phyloP scores from a whole-genome alignment of 2,329 filamentous ascomycete species.

The Tolypocladium tundrense region DNA sequence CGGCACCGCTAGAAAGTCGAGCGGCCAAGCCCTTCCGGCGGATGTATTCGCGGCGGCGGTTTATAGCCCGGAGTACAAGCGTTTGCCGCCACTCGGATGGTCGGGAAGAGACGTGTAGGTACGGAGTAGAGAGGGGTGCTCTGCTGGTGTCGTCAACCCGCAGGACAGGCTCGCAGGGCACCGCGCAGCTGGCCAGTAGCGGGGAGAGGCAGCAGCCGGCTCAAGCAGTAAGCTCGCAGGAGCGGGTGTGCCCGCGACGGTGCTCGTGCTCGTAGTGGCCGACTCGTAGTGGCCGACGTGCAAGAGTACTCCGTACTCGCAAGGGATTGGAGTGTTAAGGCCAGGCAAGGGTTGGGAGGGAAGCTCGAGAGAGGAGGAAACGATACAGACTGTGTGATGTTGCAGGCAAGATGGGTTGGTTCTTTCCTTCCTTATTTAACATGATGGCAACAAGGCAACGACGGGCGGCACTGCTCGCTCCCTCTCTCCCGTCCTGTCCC shows the following conservation, averaged over 20 bases:
- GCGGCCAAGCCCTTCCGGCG: background rate
- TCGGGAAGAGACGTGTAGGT: slow-evolving; percentile 6
- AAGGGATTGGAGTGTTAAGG: background rate
- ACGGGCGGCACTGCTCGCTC: background rate
- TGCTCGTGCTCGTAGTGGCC: too few species aligned
- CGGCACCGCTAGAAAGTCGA: slow-evolving; percentile 9
- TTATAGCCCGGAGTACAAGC: background rate
- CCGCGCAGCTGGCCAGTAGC: background rate
- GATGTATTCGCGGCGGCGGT: background rate
- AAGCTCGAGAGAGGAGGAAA: background rate
- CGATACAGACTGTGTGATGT: background rate
- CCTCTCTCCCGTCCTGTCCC: background rate
- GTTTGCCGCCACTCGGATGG: slow-evolving; percentile 5
- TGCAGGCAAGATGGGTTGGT: background rate
- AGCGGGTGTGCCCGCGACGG: too few species aligned
- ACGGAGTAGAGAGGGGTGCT: background rate
- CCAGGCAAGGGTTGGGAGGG: background rate
- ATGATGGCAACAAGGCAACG: background rate
- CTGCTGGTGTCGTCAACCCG: slow-evolving; percentile 13
- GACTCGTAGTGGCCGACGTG: background rate
- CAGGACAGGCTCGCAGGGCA: slow-evolving; percentile 5
- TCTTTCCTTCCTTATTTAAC: background rate
- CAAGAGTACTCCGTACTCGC: background rate
- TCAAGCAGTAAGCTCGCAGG: background rate
- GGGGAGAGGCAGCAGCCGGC: background rate